Evolutionary conservation across 2,329 filamentous ascomycete species (phyloP), one percentile per base, ranked within the genome.

Genomic region (Colletotrichum phormii): DNA sequence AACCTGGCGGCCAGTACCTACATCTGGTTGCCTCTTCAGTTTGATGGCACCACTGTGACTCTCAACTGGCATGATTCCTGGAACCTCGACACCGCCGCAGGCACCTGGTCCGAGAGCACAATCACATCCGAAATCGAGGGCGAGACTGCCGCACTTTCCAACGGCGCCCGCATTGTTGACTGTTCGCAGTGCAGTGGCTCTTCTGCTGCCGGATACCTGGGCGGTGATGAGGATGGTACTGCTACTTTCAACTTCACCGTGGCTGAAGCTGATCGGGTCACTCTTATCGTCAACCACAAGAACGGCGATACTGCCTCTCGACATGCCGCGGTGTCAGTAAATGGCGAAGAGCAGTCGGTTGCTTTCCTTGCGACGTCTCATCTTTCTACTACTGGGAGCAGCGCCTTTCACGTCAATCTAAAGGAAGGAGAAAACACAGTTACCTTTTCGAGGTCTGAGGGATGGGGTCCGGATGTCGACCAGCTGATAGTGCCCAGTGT

Each of bases 1-100:
- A 90, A 93, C 74, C 84, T 94, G 0, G 87, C 86, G 79, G 82
- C 87, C 0, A 89, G 86, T 64, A 91, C 90, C 0, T 93, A 93
- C 76, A 82, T 93, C 53, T 93, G 91, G 91, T 84, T 93, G 0
- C 91, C 91, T 0, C 80, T 93, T 0, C 82, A 77, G 4, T 84
- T 92, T 72, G 82, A 82, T 1, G 89, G 88, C 0, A 89, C 84
- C 0, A 86, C 81, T 0, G 88, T 89, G 2, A 84, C 76, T 11
- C 84, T 89, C 77, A 81, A 84, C 65, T 87, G 90, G 78, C 79
- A 83, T 31, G 87, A 89, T 11, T 89, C 87, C 70, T 92, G 90
- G 90, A 80, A 87, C 0, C 82, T 87, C 0, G 79, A 89, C 59
- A 81, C 84, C 0, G 75, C 76, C 2, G 80, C 82, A 0, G 86